Conservation (phyloP, 2,329 filamentous ascomycete genomes). For the Verticillium isaacii region DNA sequence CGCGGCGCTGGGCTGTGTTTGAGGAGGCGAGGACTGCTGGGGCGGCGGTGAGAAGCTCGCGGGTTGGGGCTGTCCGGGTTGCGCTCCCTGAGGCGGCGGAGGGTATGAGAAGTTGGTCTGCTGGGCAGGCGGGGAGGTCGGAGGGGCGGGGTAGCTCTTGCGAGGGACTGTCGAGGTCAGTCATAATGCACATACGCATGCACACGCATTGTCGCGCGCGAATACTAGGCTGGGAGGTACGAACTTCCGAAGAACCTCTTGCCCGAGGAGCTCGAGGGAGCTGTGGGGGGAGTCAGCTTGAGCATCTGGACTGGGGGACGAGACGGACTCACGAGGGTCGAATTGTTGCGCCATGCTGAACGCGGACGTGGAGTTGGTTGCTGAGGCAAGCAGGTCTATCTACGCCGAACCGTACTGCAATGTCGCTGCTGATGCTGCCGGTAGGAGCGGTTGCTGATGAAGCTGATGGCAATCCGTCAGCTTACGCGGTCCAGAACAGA, state of each 20-base stretch:
- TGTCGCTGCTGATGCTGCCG: not conserved
- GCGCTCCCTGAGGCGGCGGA: slow-evolving; percentile 29
- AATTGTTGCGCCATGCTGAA: not conserved
- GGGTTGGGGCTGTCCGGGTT: slow-evolving; percentile 1
- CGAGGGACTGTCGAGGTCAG: slow-evolving; percentile 5
- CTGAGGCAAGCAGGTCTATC: not conserved
- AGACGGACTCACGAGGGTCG: not conserved
- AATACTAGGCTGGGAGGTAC: not conserved
- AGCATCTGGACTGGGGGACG: not conserved
- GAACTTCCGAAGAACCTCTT: not conserved
- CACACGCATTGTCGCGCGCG: not conserved
- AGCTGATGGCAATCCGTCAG: not conserved
- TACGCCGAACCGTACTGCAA: not conserved
- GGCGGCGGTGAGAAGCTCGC: slow-evolving; percentile 21
- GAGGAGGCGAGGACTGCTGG: slow-evolving; percentile 18
- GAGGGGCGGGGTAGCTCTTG: slow-evolving; percentile 34
- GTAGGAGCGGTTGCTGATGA: not conserved
- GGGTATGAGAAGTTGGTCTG: slow-evolving; percentile 40
- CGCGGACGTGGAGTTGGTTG: not conserved
- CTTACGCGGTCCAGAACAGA: not conserved
- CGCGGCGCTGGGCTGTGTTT: not conserved
- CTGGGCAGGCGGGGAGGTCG: slow-evolving; percentile 38
- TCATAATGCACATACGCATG: not conserved
- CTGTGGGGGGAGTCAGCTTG: not conserved
- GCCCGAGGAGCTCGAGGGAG: not conserved